These are phyloP conservation scores for Zygotorulaspora mrakii DNA, from an alignment of 1,139 yeast genomes.

Conservation along the genomic window DNA sequence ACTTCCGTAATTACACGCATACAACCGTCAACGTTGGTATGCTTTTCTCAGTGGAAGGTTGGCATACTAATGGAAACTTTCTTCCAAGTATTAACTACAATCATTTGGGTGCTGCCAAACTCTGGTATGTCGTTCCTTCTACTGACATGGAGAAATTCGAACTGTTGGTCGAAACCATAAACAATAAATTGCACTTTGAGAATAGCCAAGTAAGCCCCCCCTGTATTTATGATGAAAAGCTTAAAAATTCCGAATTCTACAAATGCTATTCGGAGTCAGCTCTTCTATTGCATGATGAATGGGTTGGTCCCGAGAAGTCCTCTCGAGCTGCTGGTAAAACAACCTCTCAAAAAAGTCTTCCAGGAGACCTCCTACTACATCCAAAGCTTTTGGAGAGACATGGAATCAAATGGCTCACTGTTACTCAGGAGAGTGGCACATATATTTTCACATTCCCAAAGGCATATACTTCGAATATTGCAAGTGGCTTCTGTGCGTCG, in stretches of 20 bases:
- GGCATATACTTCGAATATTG: conserved; percentile 47
- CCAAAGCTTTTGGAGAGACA: conserved; percentile 46
- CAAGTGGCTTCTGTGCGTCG: conserved; percentile 53
- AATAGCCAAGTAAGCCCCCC: background rate
- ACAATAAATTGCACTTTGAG: background rate
- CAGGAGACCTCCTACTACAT: conserved; percentile 39
- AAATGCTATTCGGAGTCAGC: conserved; percentile 1
- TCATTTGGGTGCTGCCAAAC: conserved; percentile 62
- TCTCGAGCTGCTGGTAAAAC: too few species aligned
- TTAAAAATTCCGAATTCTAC: conserved; percentile 1
- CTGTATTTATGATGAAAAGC: background rate
- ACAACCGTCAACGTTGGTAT: conserved; percentile 58
- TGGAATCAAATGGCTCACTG: conserved; percentile 47
- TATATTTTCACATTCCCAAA: conserved; percentile 55
- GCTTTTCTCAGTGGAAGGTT: conserved; percentile 66
- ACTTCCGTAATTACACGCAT: conserved; percentile 44
- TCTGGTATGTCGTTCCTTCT: conserved; percentile 85
- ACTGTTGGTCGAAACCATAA: conserved; percentile 37
- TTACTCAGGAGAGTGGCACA: conserved; percentile 59
- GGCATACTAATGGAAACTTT: conserved; percentile 77
- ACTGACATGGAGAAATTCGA: conserved; percentile 62
- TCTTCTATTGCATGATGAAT: too few species aligned
- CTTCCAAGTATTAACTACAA: conserved; percentile 64
- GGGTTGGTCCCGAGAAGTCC: too few species aligned
- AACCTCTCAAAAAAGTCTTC: conserved; percentile 11